phyloP scores from a whole-genome alignment of 2,329 filamentous ascomycete species.

The Xylariaceae sp. region DNA sequence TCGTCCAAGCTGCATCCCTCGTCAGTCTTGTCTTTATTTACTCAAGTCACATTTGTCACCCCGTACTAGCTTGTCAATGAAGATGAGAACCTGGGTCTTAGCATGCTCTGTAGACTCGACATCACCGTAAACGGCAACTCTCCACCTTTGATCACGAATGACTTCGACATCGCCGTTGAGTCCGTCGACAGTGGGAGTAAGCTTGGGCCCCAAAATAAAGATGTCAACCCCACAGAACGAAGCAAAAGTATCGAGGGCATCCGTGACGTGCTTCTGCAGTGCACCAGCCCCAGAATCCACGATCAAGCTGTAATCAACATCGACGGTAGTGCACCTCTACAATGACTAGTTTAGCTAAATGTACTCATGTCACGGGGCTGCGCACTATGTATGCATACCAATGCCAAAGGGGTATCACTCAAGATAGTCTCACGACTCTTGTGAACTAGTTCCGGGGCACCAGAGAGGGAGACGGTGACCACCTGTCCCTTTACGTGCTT shows the following conservation, averaged over 20 bases:
- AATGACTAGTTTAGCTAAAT: slow-evolving; percentile 39
- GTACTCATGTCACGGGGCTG: slow-evolving; percentile 24
- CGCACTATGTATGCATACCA: slow-evolving; percentile 66
- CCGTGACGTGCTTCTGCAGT: slow-evolving; percentile 76
- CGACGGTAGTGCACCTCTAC: slow-evolving; percentile 90
- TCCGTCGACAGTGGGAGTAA: slow-evolving; percentile 76
- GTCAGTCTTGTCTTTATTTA: slow-evolving; percentile 27
- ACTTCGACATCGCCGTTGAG: slow-evolving; percentile 81
- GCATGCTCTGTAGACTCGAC: slow-evolving; percentile 95
- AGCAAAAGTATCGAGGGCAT: slow-evolving; percentile 86
- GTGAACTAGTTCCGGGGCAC: slow-evolving; percentile 84
- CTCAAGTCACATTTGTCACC: slow-evolving; percentile 9
- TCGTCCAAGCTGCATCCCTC: slow-evolving; percentile 37
- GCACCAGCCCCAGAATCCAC: slow-evolving; percentile 72
- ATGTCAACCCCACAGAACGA: slow-evolving; percentile 93
- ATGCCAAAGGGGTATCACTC: slow-evolving; percentile 87
- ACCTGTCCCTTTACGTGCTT: slow-evolving; percentile 72
- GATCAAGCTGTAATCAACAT: slow-evolving; percentile 90
- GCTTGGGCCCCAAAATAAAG: slow-evolving; percentile 90
- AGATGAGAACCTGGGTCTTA: slow-evolving; percentile 93
- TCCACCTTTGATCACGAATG: slow-evolving; percentile 86
- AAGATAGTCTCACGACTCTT: slow-evolving; percentile 88
- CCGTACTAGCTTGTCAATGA: slow-evolving; percentile 91
- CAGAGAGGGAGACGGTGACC: slow-evolving; percentile 90
- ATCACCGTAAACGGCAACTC: slow-evolving; percentile 93